Conservation (phyloP, 2,329 filamentous ascomycete species). For the Fusarium sterilihyphosum region DNA sequence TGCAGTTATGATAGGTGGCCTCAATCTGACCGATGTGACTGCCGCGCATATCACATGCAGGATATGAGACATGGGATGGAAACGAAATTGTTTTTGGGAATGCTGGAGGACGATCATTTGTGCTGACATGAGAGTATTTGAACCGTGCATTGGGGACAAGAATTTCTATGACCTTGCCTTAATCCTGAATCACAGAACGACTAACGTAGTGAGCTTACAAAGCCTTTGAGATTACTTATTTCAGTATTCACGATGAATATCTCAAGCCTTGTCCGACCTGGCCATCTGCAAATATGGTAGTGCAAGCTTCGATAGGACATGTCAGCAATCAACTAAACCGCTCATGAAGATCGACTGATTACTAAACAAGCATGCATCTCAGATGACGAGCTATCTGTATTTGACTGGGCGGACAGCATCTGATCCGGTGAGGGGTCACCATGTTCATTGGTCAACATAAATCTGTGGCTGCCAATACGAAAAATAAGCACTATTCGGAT, state of each 20-base stretch:
- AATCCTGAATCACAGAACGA: neutral
- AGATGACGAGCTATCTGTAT: accelerated
- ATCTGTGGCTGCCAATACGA: neutral
- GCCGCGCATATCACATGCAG: neutral
- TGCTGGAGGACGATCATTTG: neutral
- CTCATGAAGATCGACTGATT: neutral
- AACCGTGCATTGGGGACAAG: neutral
- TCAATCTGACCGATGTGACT: neutral
- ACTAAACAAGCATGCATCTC: neutral
- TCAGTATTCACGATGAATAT: neutral
- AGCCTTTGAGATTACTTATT: neutral
- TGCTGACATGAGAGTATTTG: neutral
- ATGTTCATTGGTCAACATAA: neutral
- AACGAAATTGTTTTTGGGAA: neutral
- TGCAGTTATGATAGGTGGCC: neutral
- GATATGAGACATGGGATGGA: neutral
- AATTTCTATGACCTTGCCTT: neutral
- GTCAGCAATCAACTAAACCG: no score
- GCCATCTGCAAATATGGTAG: neutral
- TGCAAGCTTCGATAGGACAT: neutral
- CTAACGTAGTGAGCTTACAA: neutral
- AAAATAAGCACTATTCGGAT: neutral
- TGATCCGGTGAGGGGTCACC: neutral
- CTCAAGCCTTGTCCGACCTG: neutral
- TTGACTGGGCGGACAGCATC: neutral